Percentiles rank a stretch among this genome's conserved stretches.
phyloP scores from a whole-genome alignment of 2,329 filamentous ascomycete species.

The Chaetomium globosum region DNA sequence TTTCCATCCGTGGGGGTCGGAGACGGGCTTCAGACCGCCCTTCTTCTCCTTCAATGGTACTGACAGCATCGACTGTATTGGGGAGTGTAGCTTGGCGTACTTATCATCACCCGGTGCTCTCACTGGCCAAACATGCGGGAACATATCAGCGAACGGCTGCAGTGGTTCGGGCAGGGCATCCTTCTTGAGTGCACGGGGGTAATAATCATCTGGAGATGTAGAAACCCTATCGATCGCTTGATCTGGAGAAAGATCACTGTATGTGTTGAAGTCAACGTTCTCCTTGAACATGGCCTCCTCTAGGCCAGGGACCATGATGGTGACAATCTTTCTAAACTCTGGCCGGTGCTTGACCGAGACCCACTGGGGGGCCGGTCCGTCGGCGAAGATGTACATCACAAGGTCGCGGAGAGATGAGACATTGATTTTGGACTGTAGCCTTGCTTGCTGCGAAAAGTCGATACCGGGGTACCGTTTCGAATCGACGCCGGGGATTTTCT shows the following conservation, averaged over 20 bases:
- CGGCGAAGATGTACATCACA: slow-evolving; percentile 67
- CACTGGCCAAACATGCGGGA: slow-evolving; percentile 86
- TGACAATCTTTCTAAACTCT: slow-evolving; percentile 76
- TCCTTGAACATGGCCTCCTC: slow-evolving; percentile 87
- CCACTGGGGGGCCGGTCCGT: slow-evolving; percentile 67
- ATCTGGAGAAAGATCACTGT: slow-evolving; percentile 44
- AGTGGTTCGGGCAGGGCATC: slow-evolving; percentile 58
- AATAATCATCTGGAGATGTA: slow-evolving; percentile 62
- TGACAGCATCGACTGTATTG: slow-evolving; percentile 80
- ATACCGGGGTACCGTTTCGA: slow-evolving; percentile 63
- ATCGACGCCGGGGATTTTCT: slow-evolving; percentile 61
- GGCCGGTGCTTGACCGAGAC: slow-evolving; percentile 64
- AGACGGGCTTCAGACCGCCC: slow-evolving; percentile 61
- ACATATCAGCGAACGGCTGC: slow-evolving; percentile 75
- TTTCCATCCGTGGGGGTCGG: slow-evolving; percentile 67
- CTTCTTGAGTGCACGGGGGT: slow-evolving; percentile 56
- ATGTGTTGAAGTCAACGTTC: slow-evolving; percentile 53
- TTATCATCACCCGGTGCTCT: slow-evolving; percentile 84
- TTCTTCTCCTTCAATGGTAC: slow-evolving; percentile 72
- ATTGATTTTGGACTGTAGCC: slow-evolving; percentile 64
- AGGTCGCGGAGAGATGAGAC: slow-evolving; percentile 65
- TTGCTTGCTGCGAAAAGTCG: slow-evolving; percentile 58
- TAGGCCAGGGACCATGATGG: slow-evolving; percentile 88
- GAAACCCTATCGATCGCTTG: slow-evolving; percentile 43
- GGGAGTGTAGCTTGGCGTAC: slow-evolving; percentile 80